Percentiles rank a stretch among this genome's conserved stretches.
These are phyloP conservation scores for Xylaria flabelliformis DNA, from an alignment of 495 filamentous ascomycete genomes.

Conservation along the genomic window DNA sequence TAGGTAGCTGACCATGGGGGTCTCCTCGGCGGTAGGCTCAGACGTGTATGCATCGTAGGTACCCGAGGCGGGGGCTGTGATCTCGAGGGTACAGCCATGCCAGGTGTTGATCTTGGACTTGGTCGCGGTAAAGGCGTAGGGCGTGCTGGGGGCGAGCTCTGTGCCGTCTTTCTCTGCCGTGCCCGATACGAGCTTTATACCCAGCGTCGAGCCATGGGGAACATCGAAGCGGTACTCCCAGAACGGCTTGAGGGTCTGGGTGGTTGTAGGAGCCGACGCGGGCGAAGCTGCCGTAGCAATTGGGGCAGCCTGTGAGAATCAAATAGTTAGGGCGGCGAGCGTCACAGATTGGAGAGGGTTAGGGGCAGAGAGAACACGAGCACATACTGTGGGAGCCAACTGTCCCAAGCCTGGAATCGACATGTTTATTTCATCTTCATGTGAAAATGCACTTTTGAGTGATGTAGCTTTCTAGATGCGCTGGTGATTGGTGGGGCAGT, in stretches of 20 bases:
- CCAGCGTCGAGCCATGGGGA: slow-evolving; percentile 66
- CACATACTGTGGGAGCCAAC: slow-evolving; percentile 50
- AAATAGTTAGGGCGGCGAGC: slow-evolving; percentile 6
- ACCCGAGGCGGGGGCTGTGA: slow-evolving; percentile 61
- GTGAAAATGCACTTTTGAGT: background rate
- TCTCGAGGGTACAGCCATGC: slow-evolving; percentile 84
- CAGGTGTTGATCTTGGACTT: slow-evolving; percentile 91
- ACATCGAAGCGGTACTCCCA: slow-evolving; percentile 95
- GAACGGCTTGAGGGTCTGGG: slow-evolving; percentile 50
- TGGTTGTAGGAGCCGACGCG: slow-evolving; percentile 35
- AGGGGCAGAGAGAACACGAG: background rate
- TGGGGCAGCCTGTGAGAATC: slow-evolving; percentile 34
- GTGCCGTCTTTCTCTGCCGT: slow-evolving; percentile 96
- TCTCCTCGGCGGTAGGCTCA: slow-evolving; percentile 83
- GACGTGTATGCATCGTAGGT: slow-evolving; percentile 58
- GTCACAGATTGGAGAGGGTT: background rate
- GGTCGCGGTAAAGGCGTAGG: slow-evolving; percentile 81
- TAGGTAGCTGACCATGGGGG: slow-evolving; percentile 78
- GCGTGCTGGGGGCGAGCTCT: slow-evolving; percentile 80
- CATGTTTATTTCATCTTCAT: slow-evolving; percentile 35
- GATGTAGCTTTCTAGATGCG: background rate
- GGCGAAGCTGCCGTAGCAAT: slow-evolving; percentile 32
- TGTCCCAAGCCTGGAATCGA: slow-evolving; percentile 62
- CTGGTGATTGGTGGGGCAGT: no score
- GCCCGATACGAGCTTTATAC: slow-evolving; percentile 68